Base-by-base conservation (phyloP, 805 yeast genomes). In the Saturnispora saitoi region DNA sequence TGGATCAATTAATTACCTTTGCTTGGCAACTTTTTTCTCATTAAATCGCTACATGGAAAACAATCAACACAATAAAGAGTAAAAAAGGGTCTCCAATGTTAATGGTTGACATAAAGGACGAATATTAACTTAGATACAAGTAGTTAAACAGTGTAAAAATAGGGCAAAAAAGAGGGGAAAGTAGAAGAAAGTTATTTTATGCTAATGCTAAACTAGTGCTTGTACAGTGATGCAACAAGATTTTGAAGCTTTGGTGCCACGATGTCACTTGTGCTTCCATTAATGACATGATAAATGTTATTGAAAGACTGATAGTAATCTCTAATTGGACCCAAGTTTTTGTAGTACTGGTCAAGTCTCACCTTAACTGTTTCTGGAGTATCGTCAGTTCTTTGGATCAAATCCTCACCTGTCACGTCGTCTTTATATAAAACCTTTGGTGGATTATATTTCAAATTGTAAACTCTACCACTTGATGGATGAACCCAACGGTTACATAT, bases 401-500 rank as follows among this genome's bases (percentile, higher is more conserved):
- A 71, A 2, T 86, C 82, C 61, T 90, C 97, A 0, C 96, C 96
- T 0, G 98, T 90, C 2, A 88, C 59, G 63, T 90, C 97, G 60
- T 90, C 98, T 52, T 67, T 73, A 32, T 88, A 95, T 0, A 88
- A 79, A 2, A 73, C 75, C 58, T 83, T 83, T 8, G 98, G 98
- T 6, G 97, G 96, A 58, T 86, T 89, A 65, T 88, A 90, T 48
- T 86, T 80, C 54, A 86, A 62, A 62, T 86, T 91, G 64, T 90
- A 90, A 2, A 89, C 83, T 54, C 97, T 70, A 0, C 97, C 97
- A 46, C 95, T 85, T 0, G 86, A 79, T 12, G 73, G 62, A 64
- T 90, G 97, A 37, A 89, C 83, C 82, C 86, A 88, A 56, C 97
- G 68, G 52, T 86, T 84, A 57, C 83, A 85, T 19, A 91, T 87